Conservation (phyloP, 1,284 basidiomycete species). For the Chalciporus sp. region DNA sequence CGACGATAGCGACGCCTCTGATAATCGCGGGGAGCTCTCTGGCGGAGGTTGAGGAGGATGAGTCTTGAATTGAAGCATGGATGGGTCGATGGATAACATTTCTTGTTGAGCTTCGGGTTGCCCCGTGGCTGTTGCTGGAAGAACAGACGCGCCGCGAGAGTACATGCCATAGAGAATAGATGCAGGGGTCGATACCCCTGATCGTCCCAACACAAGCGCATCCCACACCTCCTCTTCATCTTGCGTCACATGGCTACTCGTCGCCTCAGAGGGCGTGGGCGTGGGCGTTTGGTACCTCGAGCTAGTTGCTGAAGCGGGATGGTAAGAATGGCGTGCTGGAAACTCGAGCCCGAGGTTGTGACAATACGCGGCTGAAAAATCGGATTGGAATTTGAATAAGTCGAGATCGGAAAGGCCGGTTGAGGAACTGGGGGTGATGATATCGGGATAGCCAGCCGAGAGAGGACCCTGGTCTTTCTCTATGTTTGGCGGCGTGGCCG, state of each 20-base stretch:
- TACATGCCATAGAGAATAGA: neutral
- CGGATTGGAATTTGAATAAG: neutral
- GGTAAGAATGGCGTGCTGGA: neutral
- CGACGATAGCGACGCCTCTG: slow-evolving; percentile 17
- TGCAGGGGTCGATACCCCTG: slow-evolving; percentile 15
- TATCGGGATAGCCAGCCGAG: neutral
- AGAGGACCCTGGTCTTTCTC: neutral
- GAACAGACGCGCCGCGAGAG: slow-evolving; percentile 7
- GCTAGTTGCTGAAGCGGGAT: neutral
- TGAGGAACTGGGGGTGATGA: slow-evolving; percentile 1
- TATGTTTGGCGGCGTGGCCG: neutral
- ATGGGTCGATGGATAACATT: slow-evolving; percentile 12
- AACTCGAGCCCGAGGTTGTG: slow-evolving; percentile 3
- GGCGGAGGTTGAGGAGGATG: neutral
- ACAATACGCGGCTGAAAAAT: neutral
- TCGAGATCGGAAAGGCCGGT: neutral
- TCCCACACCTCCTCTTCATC: slow-evolving; percentile 28
- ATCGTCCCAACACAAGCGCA: slow-evolving; percentile 15
- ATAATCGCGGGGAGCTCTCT: neutral
- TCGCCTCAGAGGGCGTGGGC: neutral
- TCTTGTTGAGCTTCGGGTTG: neutral
- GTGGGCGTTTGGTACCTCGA: slow-evolving; percentile 15
- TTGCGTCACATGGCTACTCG: neutral
- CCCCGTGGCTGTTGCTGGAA: neutral
- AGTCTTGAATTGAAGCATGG: slow-evolving; percentile 6